A percentile compares a stretch with the other conserved stretches of the same genome.
phyloP scores from a whole-genome alignment of 148 eudicot genomes.

The Polygonum aviculare region DNA sequence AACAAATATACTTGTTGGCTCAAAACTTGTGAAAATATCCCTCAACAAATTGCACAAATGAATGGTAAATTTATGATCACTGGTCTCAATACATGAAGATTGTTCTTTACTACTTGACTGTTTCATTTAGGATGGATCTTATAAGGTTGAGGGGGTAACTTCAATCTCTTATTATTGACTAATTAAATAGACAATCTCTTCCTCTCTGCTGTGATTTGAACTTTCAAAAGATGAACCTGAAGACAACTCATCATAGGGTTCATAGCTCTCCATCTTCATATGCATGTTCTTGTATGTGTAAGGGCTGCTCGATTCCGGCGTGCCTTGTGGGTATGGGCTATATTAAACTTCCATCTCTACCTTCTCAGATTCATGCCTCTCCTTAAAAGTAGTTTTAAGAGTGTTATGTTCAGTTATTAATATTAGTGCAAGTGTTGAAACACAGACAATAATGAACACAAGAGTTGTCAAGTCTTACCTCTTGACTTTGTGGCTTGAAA shows the following conservation, averaged over 20 bases:
- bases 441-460: not conserved
- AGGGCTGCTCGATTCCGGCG: not conserved
- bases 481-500: not conserved
- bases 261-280: not conserved
- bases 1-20: too few species aligned
- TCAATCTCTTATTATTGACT: not conserved
- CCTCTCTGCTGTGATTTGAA: not conserved
- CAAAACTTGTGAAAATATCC: too few species aligned
- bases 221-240: not conserved
- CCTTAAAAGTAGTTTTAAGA: not conserved
- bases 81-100: not conserved
- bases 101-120: not conserved
- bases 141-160: conserved; percentile 2
- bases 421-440: not conserved
- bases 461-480: not conserved
- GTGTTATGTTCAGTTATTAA: not conserved
- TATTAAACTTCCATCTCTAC: not conserved
- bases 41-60: not conserved
- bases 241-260: not conserved
- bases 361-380: not conserved
- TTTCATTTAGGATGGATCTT: not conserved
- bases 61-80: not conserved
- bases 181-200: conserved; percentile 4
- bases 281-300: not conserved
- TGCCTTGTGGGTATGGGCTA: not conserved